Conservation (phyloP, 1,284 basidiomycete species). For the Fistulinella staudtii region DNA sequence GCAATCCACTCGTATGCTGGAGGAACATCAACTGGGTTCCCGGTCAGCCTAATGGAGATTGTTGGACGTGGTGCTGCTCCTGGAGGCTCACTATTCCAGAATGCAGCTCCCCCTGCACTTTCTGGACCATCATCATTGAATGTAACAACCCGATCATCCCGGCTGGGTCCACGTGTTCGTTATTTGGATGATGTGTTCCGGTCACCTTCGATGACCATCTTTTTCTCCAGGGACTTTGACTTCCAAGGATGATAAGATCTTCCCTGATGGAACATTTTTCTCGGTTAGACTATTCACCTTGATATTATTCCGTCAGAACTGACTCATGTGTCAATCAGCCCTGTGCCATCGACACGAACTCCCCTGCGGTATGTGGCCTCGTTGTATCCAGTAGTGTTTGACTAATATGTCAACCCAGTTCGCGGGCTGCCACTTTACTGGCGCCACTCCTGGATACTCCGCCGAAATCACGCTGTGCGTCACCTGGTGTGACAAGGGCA, state of each 20-base stretch:
- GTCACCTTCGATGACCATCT: background rate
- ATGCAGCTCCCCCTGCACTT: background rate
- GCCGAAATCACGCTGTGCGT: constrained; percentile 13
- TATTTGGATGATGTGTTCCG: background rate
- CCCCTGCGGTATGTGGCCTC: constrained; percentile 4
- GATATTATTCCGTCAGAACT: too few species aligned
- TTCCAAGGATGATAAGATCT: constrained; percentile 5
- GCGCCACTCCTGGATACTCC: constrained; percentile 2
- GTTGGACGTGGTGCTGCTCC: constrained; percentile 3
- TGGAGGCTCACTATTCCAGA: constrained; percentile 5
- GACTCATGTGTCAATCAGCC: background rate
- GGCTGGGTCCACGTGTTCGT: constrained; percentile 5
- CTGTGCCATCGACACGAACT: background rate
- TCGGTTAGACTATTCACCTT: background rate
- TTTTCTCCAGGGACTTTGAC: constrained; percentile 5
- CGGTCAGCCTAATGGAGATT: background rate
- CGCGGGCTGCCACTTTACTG: constrained; percentile 13
- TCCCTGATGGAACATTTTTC: constrained; percentile 8
- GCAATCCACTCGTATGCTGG: background rate
- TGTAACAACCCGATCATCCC: constrained; percentile 6
- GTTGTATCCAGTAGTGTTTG: background rate
- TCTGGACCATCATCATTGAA: constrained; percentile 10
- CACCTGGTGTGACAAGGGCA: constrained; percentile 5
- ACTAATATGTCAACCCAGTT: background rate
- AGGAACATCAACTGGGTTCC: constrained; percentile 10